Percentiles rank a stretch among this genome's conserved stretches.
Evolutionary conservation across 2,329 filamentous ascomycete species (phyloP).

Genomic region (Botrytis fabae): DNA sequence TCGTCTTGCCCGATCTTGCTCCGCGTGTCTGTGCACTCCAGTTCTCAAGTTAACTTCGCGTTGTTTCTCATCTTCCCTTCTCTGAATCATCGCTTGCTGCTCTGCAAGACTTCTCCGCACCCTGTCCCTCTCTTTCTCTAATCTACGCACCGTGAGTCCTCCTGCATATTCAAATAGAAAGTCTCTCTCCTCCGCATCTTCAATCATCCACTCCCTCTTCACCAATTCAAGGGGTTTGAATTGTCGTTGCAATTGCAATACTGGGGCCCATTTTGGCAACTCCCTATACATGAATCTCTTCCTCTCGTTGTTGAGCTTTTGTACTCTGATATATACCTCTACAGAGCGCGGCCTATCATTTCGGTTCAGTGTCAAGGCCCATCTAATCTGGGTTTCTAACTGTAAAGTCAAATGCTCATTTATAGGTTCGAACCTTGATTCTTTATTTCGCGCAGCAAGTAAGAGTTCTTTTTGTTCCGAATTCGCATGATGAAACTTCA

Average conservation of each 20-base stretch:
- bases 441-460: background rate
- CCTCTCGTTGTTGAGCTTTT: background rate
- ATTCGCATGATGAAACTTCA: background rate
- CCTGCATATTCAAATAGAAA: background rate
- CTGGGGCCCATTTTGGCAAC: background rate
- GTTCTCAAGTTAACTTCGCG: background rate
- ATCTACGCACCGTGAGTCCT: background rate
- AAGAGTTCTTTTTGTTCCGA: background rate
- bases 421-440: background rate
- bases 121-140: background rate
- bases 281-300: constrained; percentile 9
- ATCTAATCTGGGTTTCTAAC: background rate
- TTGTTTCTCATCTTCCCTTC: background rate
- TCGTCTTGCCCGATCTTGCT: background rate
- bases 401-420: background rate
- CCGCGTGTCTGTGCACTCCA: no score
- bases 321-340: background rate
- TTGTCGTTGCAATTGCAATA: background rate
- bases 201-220: background rate
- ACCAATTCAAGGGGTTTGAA: background rate
- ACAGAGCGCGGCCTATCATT: background rate
- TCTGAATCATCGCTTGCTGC: background rate
- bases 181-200: background rate
- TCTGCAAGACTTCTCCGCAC: background rate
- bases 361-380: background rate